Base-by-base conservation (phyloP, 495 filamentous ascomycete genomes). In the Neurospora sp. region DNA sequence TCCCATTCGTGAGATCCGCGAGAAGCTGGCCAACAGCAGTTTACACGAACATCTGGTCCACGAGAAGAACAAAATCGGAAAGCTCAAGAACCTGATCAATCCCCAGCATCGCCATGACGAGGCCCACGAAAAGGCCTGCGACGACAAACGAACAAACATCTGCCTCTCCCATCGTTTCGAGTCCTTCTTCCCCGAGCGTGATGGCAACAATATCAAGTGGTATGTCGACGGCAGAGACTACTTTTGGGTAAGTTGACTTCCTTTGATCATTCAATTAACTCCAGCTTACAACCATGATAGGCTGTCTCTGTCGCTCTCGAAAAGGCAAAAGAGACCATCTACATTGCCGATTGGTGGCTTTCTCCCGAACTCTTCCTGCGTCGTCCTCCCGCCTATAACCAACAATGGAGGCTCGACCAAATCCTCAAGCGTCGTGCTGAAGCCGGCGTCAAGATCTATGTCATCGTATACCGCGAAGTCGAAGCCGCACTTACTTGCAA, bases 281-380 rank as follows among this genome's bases (percentile, higher is more conserved):
- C 40, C 17, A 31, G 3, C 35, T 59, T 10, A 38, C 40, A 44
- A 48, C 53, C 20, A 65, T 37, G 0, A 3, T 70, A 83, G 83
- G 91, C 95, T 1, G 94, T 98, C 7, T 96, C 92, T 0, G 89
- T 89, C 3, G 94, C 95, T 0, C 84, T 98, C 31, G 95, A 98
- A 74, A 84, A 88, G 38, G 95, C 96, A 40, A 91, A 92, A 73
- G 96, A 99, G 81, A 90, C 91, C 12, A 97, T 99, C 74, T 99
- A 98, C 80, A 94, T 99, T 71, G 93, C 85, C 27, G 96, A 98
- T 79, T 99, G 95, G 95, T 99, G 96, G 95, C 82, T 99, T 10
- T 95, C 92, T 2, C 95, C 95, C 0, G 95, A 99, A 79, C 82
- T 98, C 72, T 99, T 97, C 81, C 83, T 99, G 42, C 89, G 95